These are phyloP conservation scores for Quillaja saponaria DNA, from an alignment of 306 rosid genomes.

Conservation along the genomic window DNA sequence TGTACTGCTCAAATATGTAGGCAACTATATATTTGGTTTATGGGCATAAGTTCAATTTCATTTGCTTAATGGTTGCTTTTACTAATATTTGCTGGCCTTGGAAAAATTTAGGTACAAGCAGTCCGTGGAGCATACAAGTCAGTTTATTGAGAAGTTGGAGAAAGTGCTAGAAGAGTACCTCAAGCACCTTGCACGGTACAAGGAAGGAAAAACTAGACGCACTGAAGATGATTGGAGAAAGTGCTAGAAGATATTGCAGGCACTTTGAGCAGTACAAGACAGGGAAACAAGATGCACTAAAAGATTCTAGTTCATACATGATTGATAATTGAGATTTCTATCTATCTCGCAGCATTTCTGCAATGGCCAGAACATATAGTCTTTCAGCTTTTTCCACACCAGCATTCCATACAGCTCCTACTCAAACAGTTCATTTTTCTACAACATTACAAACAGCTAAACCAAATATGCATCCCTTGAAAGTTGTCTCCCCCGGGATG, in stretches of 20 bases:
- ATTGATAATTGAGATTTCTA: slow-evolving; percentile 2
- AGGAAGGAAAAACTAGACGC: no score
- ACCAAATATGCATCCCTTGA: not conserved
- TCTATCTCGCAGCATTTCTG: not conserved
- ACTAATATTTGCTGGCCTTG: slow-evolving; percentile 61
- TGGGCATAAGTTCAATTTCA: slow-evolving; percentile 10
- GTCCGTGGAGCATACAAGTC: slow-evolving; percentile 86
- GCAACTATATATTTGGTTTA: slow-evolving; percentile 5
- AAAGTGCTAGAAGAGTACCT: slow-evolving; percentile 74
- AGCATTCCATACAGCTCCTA: not conserved
- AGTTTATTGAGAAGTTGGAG: slow-evolving; percentile 83
- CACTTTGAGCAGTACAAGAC: slow-evolving; percentile 58
- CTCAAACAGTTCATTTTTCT: no score
- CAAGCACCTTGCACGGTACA: slow-evolving; percentile 54
- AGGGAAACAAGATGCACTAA: slow-evolving; percentile 34
- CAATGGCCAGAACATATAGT: not conserved
- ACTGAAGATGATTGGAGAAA: no score
- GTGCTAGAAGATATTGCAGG: slow-evolving; percentile 70
- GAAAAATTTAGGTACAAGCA: slow-evolving; percentile 68
- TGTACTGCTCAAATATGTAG: not conserved
- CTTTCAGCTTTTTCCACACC: not conserved
- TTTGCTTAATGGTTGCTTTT: not conserved
- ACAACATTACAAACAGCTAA: no score
- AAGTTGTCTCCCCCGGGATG: not conserved
- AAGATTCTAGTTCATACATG: slow-evolving; percentile 31